Base-by-base conservation (phyloP, 2,329 filamentous ascomycete genomes). In the Corinectria fuckeliana region DNA sequence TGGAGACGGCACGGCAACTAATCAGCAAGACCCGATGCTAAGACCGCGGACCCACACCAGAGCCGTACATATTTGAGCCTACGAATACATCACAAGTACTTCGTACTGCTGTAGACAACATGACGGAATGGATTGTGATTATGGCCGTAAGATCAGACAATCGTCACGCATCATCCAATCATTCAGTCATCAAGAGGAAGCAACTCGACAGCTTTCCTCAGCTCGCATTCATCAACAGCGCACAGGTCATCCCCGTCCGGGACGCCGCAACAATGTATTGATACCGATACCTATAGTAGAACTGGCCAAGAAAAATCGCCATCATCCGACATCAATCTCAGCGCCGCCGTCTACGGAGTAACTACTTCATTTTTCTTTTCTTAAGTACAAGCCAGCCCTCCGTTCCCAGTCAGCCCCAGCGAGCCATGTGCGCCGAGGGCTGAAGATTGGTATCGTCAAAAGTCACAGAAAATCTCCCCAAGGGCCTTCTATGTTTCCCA, bases 371-470 rank as follows among this genome's bases (percentile, higher is more conserved):
- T n/a, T n/a, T 16, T 48, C 38, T 54, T 23, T 45, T 41, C 25
- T 48, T 44, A 45, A 32, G 10, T 48, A 42, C 34, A 39, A 13
- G 20, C 39, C 20, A 39, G 16, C 11, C 34, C 11, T 47, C 18
- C n/a, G 16, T 50, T 44, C 38, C 20, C 16, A 32, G 47, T 48
- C 26, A 48, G 23, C n/a, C 45, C 42, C 34, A 18, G 41, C 56
- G 38, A 60, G 45, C 47, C 56, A 56, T 49, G 58, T 58, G 56
- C 55, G 55, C 56, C 56, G 30, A 45, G 55, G 18, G 18, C 34
- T 41, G 28, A 58, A 62, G 50, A 45, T 58, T 61, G 64, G 57
- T 66, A 65, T 70, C 65, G 50, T 69, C 58, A 49, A 60, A 45
- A 45, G 34, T 53, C 38, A 50, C 57, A 52, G 54, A 60, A n/a